Conservation (phyloP, 306 rosid species). For the Lathyrus oleraceus region DNA sequence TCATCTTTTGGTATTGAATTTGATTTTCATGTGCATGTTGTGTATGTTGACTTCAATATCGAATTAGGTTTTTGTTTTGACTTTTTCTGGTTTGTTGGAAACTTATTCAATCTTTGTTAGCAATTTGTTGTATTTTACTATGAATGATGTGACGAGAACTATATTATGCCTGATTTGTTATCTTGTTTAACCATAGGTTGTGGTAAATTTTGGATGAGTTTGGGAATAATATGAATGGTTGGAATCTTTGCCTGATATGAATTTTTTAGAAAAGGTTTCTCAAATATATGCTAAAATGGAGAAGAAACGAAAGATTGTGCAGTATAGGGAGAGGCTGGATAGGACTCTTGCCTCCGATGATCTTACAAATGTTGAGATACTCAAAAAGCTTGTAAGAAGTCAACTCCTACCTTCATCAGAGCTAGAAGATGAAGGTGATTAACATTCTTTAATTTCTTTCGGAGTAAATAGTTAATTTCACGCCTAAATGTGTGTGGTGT, state of each 20-base stretch:
- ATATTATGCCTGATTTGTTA: not conserved
- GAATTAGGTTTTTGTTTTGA: not conserved
- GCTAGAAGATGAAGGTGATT: constrained; percentile 57
- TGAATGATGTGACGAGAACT: constrained; percentile 30
- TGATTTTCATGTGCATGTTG: not conserved
- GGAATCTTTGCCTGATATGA: constrained; percentile 10
- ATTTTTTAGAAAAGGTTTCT: constrained; percentile 28
- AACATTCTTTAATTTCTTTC: constrained; percentile 7
- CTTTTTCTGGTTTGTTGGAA: not conserved
- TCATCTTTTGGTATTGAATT: not conserved
- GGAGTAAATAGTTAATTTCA: not conserved
- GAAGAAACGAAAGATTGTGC: constrained; percentile 54
- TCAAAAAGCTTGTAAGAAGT: constrained; percentile 59
- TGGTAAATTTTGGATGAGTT: constrained; percentile 32
- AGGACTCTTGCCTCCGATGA: constrained; percentile 69
- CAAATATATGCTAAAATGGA: constrained; percentile 60
- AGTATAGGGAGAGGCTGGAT: constrained; percentile 81
- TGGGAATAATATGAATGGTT: constrained; percentile 27
- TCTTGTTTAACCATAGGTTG: constrained; percentile 14
- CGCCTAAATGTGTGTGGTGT: not conserved
- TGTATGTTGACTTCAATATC: not conserved
- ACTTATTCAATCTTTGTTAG: not conserved
- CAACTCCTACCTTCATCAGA: constrained; percentile 55
- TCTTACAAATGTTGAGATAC: constrained; percentile 55
- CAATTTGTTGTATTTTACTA: not conserved